A percentile compares a stretch with the other conserved stretches of the same genome.
phyloP scores from a whole-genome alignment of 331 rosid genomes.

The Ulmus americana region DNA sequence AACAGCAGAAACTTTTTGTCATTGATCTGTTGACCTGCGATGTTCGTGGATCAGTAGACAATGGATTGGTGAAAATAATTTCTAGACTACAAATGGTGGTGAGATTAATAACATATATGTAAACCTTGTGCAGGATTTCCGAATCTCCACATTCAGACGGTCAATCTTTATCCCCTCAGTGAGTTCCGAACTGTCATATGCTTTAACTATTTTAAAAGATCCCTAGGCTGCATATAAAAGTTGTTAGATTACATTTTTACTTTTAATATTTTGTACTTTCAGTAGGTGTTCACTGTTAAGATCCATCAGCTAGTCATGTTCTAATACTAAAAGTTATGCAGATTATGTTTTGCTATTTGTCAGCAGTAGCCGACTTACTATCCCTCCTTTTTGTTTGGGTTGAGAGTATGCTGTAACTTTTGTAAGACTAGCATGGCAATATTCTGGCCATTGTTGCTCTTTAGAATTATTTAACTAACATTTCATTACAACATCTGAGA shows the following conservation, averaged over 20 bases:
- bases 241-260: slow-evolving; percentile 13
- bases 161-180: slow-evolving; percentile 42
- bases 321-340: slow-evolving; percentile 50
- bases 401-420: background rate
- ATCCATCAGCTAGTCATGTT: slow-evolving; percentile 53
- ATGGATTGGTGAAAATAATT: background rate
- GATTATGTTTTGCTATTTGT: slow-evolving; percentile 33
- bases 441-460: background rate
- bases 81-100: background rate
- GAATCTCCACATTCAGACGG: slow-evolving; percentile 50
- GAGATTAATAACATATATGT: background rate
- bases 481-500: background rate
- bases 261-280: slow-evolving; percentile 2
- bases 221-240: slow-evolving; percentile 16
- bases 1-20: background rate
- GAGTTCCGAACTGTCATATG: slow-evolving; percentile 14
- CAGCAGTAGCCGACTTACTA: background rate
- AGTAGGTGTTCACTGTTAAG: slow-evolving; percentile 45
- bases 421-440: background rate
- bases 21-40: background rate
- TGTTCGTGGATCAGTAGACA: background rate
- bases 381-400: background rate
- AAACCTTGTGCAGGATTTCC: slow-evolving; percentile 34
- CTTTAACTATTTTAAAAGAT: background rate
- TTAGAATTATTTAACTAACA: background rate